Evolutionary conservation across 495 filamentous ascomycete species (phyloP), one percentile per base, ranked within the genome.

Genomic region (Talaromyces trachyspermus): DNA sequence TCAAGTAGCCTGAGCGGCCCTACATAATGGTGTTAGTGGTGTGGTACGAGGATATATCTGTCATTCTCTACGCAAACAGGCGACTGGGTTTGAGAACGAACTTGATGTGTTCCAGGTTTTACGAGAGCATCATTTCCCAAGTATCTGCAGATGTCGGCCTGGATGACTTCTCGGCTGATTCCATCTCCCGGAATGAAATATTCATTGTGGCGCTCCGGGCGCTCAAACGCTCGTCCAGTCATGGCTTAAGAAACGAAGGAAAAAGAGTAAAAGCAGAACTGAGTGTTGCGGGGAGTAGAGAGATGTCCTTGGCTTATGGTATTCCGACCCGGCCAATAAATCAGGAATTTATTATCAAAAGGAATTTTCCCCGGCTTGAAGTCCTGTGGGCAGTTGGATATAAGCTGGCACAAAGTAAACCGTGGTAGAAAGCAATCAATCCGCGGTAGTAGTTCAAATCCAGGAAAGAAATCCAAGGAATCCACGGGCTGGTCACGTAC

Each of bases 101-200:
- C 88, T 79, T 86, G 77, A 67, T 89, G 86, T 51, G 71, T 78
- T 63, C 87, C 88, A 49, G 89, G 89, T 63, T 85, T 81, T 55
- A 92, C 88, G 54, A 89, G 78, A 25, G 89, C 89, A 76, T 95
- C 89, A 59, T 86, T 87, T 54, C 89, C 89, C 49, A 95, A 80
- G 61, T 92, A 95, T 63, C 88, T 84, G 73, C 89, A 94, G 50
- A 95, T 91, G 69, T 95, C 89, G 61, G 89, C 85, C 60, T 88
- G 87, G 67, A 95, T 92, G 58, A 95, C 89, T 65, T 95, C 87
- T 51, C 89, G 80, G 65, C 86, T 85, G 64, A 95, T 95, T 57
- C 89, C 88, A 54, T 92, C 86, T 53, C 86, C 86, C 19, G 84
- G 84, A 46, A 91, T 80, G 64, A 94, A 95, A 63, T 88, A 91